Base-by-base conservation (phyloP, 768 basidiomycete species). In the Kwoniella newhampshirensis region DNA sequence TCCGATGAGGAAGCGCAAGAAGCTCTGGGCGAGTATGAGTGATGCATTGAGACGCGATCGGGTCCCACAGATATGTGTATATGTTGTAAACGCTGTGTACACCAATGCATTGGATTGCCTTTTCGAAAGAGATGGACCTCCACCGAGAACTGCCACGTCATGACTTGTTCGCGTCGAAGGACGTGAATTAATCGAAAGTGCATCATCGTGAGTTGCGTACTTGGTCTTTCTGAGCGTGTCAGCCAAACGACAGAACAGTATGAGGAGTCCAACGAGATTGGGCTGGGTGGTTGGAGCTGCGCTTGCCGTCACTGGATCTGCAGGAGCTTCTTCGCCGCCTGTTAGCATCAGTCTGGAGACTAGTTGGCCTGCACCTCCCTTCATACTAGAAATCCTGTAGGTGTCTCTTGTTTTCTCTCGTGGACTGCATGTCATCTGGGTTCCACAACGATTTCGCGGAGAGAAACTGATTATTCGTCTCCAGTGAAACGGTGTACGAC, bases 401-500 rank as follows among this genome's bases (percentile, higher is more conserved):
- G 85, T 80, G 11, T 26, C 32, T 28, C 27, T 49, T 30, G 7
- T 12, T 15, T 56, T 25, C 32, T 43, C 30, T 41, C n/a, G 47
- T 12, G 27, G 30, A 42, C 13, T 27, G 17, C 26, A 20, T 39
- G 44, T 12, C 7, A 51, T 20, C 18, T 39, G 44, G 58, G 20
- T 55, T 18, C 8, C 18, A n/a, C 26, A 21, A 18, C 21, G 12
- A 20, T 20, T 44, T 25, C 2, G 40, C 17, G 15, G 26, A 12
- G 13, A 48, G 54, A 42, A 6, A 32, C 32, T 32, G 32, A 32
- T 13, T 13, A 6, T 32, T 6, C 6, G 6, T 50, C 37, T 23
- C 32, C 69, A 98, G 94, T 36, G 94, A 99, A 77, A 85, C 89
- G 0, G 80, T 91, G 13, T 77, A 87, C 6, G 75, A 86, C 42